Evolutionary conservation across 2,329 filamentous ascomycete species (phyloP).

Genomic region (Colletotrichum musicola): DNA sequence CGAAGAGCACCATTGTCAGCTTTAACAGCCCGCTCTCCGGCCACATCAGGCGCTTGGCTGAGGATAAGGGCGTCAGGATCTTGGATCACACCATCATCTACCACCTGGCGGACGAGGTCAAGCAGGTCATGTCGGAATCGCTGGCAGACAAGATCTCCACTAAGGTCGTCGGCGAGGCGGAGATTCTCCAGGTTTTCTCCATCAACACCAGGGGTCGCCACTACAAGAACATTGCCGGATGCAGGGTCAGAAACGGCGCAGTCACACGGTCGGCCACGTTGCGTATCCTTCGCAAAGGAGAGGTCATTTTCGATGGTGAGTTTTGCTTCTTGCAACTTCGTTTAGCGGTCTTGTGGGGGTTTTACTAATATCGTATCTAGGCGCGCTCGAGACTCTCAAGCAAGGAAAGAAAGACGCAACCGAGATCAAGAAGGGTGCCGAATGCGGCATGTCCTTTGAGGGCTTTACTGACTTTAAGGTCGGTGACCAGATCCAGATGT

Average conservation of each 20-base stretch:
- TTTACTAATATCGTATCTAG: slow-evolving; percentile 58
- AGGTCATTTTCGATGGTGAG: slow-evolving; percentile 86
- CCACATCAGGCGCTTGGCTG: slow-evolving; percentile 77
- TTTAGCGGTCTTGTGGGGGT: not conserved
- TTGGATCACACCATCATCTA: slow-evolving; percentile 92
- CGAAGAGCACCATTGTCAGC: slow-evolving; percentile 82
- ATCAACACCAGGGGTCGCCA: slow-evolving; percentile 82
- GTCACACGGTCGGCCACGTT: slow-evolving; percentile 75
- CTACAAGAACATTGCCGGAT: slow-evolving; percentile 85
- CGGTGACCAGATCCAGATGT: slow-evolving; percentile 90
- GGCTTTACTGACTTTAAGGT: slow-evolving; percentile 81
- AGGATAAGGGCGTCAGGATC: slow-evolving; percentile 78
- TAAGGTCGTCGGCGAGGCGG: slow-evolving; percentile 87
- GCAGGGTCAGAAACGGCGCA: slow-evolving; percentile 84
- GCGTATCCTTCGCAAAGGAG: slow-evolving; percentile 77
- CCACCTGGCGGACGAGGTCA: slow-evolving; percentile 80
- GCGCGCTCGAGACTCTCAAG: slow-evolving; percentile 84
- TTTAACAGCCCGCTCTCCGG: slow-evolving; percentile 83
- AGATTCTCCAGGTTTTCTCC: slow-evolving; percentile 84
- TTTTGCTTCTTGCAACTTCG: slow-evolving; percentile 41
- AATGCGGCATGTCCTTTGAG: slow-evolving; percentile 91
- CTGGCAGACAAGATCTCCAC: slow-evolving; percentile 75
- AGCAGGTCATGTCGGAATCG: slow-evolving; percentile 74
- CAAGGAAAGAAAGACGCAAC: slow-evolving; percentile 91
- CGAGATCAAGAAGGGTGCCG: slow-evolving; percentile 92